Percentiles rank a stretch among this genome's conserved stretches.
phyloP scores from a whole-genome alignment of 208 protist species.

The Zelonia costaricensis region DNA sequence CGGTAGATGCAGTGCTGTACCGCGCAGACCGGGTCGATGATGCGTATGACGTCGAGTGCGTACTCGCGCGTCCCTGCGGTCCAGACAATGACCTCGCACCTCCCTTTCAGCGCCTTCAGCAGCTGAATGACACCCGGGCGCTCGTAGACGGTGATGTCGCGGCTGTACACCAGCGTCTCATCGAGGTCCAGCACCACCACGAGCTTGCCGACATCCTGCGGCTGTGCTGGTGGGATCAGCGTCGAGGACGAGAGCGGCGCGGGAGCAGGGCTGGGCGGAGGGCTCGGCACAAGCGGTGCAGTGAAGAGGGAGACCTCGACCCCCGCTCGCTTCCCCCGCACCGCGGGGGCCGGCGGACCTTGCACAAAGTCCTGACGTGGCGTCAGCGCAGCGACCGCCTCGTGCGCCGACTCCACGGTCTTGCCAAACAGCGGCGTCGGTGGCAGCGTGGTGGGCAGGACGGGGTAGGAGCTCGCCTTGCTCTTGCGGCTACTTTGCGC shows the following conservation, averaged over 20 bases:
- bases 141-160: conserved; percentile 53
- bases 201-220: conserved; percentile 62
- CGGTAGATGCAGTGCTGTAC: conserved; percentile 77
- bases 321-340: background rate
- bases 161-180: conserved; percentile 85
- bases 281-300: background rate
- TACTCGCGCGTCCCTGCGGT: conserved; percentile 82
- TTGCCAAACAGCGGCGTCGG: background rate
- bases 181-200: conserved; percentile 89
- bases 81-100: conserved; percentile 85
- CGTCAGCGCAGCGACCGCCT: background rate
- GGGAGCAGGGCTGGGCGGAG: background rate
- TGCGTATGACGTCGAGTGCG: conserved; percentile 61
- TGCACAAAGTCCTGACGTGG: background rate
- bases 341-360: background rate
- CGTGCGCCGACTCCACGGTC: background rate
- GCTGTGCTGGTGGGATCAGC: conserved; percentile 53
- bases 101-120: conserved; percentile 60
- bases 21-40: conserved; percentile 61
- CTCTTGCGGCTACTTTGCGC: background rate
- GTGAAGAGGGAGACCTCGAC: background rate
- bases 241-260: conserved; percentile 11
- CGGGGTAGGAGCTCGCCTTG: background rate
- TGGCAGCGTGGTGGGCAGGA: background rate
- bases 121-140: conserved; percentile 61